Evolutionary conservation across 257 asterid genomes (phyloP).

Genomic region (Euphrasia confusa): DNA sequence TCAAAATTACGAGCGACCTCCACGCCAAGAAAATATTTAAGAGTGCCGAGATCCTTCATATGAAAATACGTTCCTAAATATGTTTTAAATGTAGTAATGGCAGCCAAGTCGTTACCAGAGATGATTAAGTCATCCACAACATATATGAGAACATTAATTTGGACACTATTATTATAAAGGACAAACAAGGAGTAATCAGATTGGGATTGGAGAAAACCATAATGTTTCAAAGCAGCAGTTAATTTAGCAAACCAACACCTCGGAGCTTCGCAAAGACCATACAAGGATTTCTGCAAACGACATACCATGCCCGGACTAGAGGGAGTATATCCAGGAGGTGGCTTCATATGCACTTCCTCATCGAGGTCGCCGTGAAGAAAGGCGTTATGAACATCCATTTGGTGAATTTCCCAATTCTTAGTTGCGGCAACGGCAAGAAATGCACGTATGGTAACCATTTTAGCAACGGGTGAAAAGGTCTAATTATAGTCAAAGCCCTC

Average conservation of each 20-base stretch:
- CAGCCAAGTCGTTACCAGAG: background rate
- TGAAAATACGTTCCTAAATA: background rate
- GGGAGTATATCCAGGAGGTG: background rate
- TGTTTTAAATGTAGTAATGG: too few species aligned
- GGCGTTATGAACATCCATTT: background rate
- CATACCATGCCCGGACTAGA: background rate
- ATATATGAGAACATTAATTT: too few species aligned
- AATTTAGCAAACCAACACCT: background rate
- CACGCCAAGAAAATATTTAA: background rate
- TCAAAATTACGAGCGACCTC: background rate
- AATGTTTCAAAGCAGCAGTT: background rate
- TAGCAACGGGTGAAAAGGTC: too few species aligned
- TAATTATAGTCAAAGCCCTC: too few species aligned
- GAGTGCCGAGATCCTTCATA: background rate
- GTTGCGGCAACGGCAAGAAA: background rate
- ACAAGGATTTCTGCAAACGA: background rate
- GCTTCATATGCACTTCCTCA: too few species aligned
- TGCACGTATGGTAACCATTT: background rate
- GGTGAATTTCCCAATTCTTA: background rate
- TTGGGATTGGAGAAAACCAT: background rate
- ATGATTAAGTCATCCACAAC: background rate
- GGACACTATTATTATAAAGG: too few species aligned
- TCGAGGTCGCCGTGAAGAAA: background rate
- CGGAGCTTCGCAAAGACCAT: background rate
- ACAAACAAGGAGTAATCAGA: background rate